Percentiles rank a stretch among this genome's conserved stretches.
Conservation (phyloP, 768 basidiomycete genomes). For the Hydnomerulius pinastri region DNA sequence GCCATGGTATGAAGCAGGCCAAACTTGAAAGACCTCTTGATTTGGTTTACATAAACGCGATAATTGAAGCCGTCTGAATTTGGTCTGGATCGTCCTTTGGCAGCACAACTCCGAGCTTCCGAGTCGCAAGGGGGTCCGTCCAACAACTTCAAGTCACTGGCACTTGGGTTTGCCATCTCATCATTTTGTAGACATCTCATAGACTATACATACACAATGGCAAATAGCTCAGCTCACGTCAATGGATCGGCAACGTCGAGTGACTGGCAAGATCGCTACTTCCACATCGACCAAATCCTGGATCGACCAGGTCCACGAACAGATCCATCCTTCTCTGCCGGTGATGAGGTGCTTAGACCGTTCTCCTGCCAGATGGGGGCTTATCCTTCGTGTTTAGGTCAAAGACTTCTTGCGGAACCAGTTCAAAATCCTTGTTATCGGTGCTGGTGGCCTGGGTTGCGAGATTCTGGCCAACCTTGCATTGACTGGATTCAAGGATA, state of each 20-base stretch:
- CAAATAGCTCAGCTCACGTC: slow-evolving; percentile 18
- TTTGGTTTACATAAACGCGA: slow-evolving; percentile 27
- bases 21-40: not conserved
- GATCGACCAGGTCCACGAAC: slow-evolving; percentile 89
- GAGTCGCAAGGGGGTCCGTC: too few species aligned
- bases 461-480: slow-evolving; percentile 98
- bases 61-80: too few species aligned
- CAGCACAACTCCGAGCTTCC: too few species aligned
- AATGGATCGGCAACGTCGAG: slow-evolving; percentile 38
- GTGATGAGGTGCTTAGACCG: slow-evolving; percentile 62
- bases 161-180: not conserved
- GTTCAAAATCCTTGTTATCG: slow-evolving; percentile 95
- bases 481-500: slow-evolving; percentile 94
- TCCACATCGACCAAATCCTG: slow-evolving; percentile 84
- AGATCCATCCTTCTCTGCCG: slow-evolving; percentile 79
- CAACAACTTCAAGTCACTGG: too few species aligned
- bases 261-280: slow-evolving; percentile 68
- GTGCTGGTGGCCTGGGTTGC: slow-evolving; percentile 95
- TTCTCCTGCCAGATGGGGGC: not conserved
- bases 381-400: slow-evolving; percentile 50
- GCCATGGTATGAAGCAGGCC: slow-evolving; percentile 35
- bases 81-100: too few species aligned
- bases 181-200: slow-evolving; percentile 14
- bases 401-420: slow-evolving; percentile 82
- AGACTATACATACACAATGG: slow-evolving; percentile 22